A percentile compares a stretch with the other conserved stretches of the same genome.
These are phyloP conservation scores for Helianthus annuus DNA, from an alignment of 129 eudicot genomes.

Conservation along the genomic window DNA sequence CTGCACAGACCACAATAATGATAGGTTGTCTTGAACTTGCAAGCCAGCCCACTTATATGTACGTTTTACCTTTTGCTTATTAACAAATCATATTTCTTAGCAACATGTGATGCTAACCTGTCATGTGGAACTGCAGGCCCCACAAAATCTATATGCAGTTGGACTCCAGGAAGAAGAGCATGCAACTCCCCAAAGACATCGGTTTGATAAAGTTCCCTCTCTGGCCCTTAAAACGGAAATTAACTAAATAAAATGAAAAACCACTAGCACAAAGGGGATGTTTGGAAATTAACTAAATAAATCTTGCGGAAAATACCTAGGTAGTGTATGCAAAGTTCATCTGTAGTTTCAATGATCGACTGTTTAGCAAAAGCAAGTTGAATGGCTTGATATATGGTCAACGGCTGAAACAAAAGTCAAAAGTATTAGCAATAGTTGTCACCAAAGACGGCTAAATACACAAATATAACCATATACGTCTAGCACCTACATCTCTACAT, in stretches of 20 bases:
- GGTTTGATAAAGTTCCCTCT: constrained; percentile 78
- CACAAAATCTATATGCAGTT: constrained; percentile 61
- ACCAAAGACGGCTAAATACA: neutral
- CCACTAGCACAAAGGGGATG: constrained; percentile 2
- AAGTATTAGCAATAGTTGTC: constrained; percentile 22
- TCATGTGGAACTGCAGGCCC: constrained; percentile 71
- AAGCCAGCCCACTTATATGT: neutral
- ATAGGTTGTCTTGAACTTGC: neutral
- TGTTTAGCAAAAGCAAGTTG: constrained; percentile 52
- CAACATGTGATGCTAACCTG: constrained; percentile 44
- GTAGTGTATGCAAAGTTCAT: constrained; percentile 76
- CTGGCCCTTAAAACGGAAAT: constrained; percentile 59
- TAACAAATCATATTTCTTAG: neutral
- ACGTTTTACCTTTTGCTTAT: constrained; percentile 10
- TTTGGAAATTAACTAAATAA: neutral
- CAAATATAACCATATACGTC: neutral
- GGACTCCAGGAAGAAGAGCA: constrained; percentile 70
- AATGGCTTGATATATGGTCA: constrained; percentile 66
- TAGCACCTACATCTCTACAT: constrained; percentile 9
- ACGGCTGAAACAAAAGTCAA: constrained; percentile 60
- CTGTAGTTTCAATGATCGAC: constrained; percentile 38
- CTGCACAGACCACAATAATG: neutral
- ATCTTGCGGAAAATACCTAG: constrained; percentile 53
- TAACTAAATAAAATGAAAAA: constrained; percentile 16
- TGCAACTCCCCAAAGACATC: constrained; percentile 71